A percentile compares a stretch with the other conserved stretches of the same genome.
These are phyloP conservation scores for Simmondsia chinensis DNA, from an alignment of 148 eudicot species.

Conservation along the genomic window DNA sequence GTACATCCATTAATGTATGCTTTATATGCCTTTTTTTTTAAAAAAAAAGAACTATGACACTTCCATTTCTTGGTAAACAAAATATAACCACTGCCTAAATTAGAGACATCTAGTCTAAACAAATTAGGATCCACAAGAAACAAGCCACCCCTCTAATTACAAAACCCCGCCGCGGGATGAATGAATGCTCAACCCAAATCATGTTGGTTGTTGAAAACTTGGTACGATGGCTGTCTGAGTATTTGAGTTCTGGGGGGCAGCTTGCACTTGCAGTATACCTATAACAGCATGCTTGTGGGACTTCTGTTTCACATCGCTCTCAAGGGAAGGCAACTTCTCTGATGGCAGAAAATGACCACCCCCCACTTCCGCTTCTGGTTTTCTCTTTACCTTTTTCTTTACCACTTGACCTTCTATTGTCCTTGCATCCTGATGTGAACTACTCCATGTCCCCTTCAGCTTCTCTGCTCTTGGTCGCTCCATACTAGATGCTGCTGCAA, in stretches of 20 bases:
- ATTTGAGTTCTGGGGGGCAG: slow-evolving; percentile 2
- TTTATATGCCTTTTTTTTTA: no score
- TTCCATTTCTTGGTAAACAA: no score
- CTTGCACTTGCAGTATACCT: neutral
- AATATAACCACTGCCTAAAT: no score
- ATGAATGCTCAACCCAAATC: neutral
- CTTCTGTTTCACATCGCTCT: neutral
- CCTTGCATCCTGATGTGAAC: neutral
- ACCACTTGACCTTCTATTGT: neutral
- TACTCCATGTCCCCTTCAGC: slow-evolving; percentile 1
- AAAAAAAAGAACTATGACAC: no score
- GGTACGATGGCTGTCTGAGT: neutral
- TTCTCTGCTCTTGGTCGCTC: slow-evolving; percentile 4
- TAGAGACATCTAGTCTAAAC: no score
- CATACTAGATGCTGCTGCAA: neutral
- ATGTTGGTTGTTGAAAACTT: slow-evolving; percentile 5
- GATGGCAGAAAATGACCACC: slow-evolving; percentile 3
- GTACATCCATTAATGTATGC: no score
- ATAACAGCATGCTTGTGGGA: slow-evolving; percentile 10
- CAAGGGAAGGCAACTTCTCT: neutral
- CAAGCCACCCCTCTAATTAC: no score
- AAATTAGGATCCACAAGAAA: no score
- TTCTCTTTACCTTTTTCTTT: slow-evolving; percentile 10
- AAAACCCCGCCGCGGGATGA: no score
- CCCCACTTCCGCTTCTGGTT: slow-evolving; percentile 1